Base-by-base conservation (phyloP, 1,284 basidiomycete genomes). In the Ustanciosporium gigantosporum region DNA sequence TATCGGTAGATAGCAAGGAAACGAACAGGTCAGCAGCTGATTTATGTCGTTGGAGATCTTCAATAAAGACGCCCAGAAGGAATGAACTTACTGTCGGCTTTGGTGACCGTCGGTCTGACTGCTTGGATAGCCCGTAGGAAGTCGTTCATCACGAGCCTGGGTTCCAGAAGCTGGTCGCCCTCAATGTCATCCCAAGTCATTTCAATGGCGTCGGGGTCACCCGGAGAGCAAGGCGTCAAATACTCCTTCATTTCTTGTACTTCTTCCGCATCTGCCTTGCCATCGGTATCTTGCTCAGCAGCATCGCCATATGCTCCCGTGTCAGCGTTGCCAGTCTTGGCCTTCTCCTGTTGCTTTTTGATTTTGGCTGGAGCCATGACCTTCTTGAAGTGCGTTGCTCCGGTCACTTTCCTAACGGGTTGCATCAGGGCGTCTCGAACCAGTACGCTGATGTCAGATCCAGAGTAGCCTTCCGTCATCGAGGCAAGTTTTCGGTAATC, bases 381-480 rank as follows among this genome's bases (percentile, higher is more conserved):
- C 72, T 81, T 78, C 55, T 92, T 93, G 82, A 98, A 98, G 79
- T 98, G 94, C 2, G 93, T 96, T 1, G 95, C 92, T 21, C 87
- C 86, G 35, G 97, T 85, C 32, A 98, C 91, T 78, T 97, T 98
- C 47, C 95, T 86, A 19, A 98, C 91, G 1, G 95, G 94, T 78
- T 98, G 93, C 94, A 98, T 98, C 51, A 98, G 83, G 1, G 94
- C 94, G 73, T 98, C 95, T 50, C 93, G 88, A 8, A 98, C 94
- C 39, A 96, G 84, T 53, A 96, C 89, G 2, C 92, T 87, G 55
- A 98, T 92, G 81, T 98, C 94, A 13, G 91, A 93, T 11, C 94
- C 94, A 25, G 91, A 91, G 79, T 92, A 96, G 1, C 86, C 93
- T 17, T 96, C 90, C 1, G 94, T 97, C 74, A 84, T 84, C 16